Percentiles rank a stretch among this genome's conserved stretches.
phyloP scores from a whole-genome alignment of 768 basidiomycete genomes.

The Rhodotorula paludigena region DNA sequence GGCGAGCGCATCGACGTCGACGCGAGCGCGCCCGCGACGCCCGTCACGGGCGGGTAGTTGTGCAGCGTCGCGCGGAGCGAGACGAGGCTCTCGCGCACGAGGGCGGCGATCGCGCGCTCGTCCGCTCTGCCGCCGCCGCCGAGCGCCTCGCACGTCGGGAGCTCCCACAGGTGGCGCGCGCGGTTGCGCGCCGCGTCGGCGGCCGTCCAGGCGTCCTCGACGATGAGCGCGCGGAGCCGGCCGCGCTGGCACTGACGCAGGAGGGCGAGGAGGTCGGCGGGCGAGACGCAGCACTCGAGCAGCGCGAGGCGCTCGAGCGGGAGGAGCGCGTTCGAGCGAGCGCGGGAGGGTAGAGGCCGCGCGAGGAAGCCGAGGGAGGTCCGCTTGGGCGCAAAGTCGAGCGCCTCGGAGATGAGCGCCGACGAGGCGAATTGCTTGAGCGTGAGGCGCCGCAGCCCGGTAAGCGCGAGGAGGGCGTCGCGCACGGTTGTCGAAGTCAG shows the following conservation, averaged over 20 bases:
- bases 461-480: conserved; percentile 25
- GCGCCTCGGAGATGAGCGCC: neutral
- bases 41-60: conserved; percentile 11
- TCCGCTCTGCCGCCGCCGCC: too few species aligned
- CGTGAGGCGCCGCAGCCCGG: conserved; percentile 5
- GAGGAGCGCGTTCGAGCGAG: neutral
- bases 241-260: conserved; percentile 3
- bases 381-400: conserved; percentile 18
- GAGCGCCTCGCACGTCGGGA: conserved; percentile 16
- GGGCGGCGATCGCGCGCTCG: neutral
- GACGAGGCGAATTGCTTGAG: conserved; percentile 15
- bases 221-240: neutral
- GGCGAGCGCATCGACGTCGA: neutral
- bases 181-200: neutral
- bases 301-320: conserved; percentile 9
- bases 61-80: conserved; percentile 11
- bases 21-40: neutral
- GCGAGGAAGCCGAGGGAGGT: conserved; percentile 6
- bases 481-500: conserved; percentile 5
- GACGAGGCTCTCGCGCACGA: neutral
- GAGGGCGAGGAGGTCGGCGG: neutral
- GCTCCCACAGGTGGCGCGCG: neutral
- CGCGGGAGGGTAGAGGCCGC: conserved; percentile 13
- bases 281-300: conserved; percentile 14
- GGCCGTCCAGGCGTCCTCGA: neutral